Evolutionary conservation across 2,329 filamentous ascomycete species (phyloP), one percentile per base, ranked within the genome.

Genomic region (Alternaria brassicicola): DNA sequence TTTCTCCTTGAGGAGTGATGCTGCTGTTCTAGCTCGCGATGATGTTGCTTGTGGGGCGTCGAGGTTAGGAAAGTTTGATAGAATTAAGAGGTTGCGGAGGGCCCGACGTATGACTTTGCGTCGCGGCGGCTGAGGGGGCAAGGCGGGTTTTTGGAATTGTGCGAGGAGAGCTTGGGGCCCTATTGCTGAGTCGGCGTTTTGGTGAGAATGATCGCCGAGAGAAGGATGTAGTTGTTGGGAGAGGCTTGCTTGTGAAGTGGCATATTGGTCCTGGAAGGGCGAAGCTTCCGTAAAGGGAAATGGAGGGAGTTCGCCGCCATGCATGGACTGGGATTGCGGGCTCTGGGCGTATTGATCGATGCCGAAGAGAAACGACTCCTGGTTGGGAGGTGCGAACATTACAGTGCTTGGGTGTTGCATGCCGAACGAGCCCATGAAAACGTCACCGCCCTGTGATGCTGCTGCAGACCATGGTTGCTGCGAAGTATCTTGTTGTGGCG

Each of bases 21-120:
- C 82, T 42, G 82, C 78, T 51, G 85, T 82, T 55, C 83, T 83
- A 49, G 84, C 82, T 64, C 83, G 82, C n/a, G 64, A 66, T 30
- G 65, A 62, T 26, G 68, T 52, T 23, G 65, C 41, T 23, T 67
- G 53, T n/a, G 65, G 65, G 64, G 56, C 83, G 81, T 65, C 85
- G 68, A 76, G 72, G 38, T 76, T 70, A 25, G 76, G 69, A 57
- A 74, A 74, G 8, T 78, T 76, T 9, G 76, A 80, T 10, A 91
- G 80, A 51, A 86, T 84, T 6, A 88, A 79, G 9, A 88, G 79
- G 52, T 85, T 85, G 28, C 86, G 82, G 17, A 84, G 83, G 9
- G 83, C 83, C 28, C 85, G 76, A 68, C 81, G 82, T 61, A 82
- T 79, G 13, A 79, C 67, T 53, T 71, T 76, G 33, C 65, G 67